A percentile compares a stretch with the other conserved stretches of the same genome.
These are phyloP conservation scores for Chrysochromulina tobinii DNA, from an alignment of 78 protist genomes.

Conservation along the genomic window DNA sequence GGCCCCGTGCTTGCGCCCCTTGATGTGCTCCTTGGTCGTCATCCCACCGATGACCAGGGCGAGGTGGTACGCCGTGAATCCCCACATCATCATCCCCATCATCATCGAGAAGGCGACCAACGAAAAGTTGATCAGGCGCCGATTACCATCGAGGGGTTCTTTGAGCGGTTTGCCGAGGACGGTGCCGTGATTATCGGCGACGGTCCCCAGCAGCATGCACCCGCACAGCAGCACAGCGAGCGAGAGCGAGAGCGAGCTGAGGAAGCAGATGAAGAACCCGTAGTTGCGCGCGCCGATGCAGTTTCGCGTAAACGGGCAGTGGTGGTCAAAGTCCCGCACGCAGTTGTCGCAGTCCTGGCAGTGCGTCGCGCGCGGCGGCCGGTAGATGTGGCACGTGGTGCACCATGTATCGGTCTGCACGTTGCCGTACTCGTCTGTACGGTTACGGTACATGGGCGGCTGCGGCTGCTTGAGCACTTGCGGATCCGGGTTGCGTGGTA, in stretches of 20 bases:
- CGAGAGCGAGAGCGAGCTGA: background rate
- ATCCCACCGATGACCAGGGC: too few relatives aligned
- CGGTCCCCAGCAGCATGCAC: too few relatives aligned
- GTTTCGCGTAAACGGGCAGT: conserved; percentile 44
- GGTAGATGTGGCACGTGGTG: conserved; percentile 37
- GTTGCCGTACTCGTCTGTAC: background rate
- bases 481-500: background rate
- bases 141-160: too few relatives aligned
- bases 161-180: too few relatives aligned
- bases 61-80: too few relatives aligned
- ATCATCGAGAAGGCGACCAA: too few relatives aligned
- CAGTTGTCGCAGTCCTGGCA: conserved; percentile 52
- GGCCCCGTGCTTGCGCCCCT: too few relatives aligned
- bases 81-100: too few relatives aligned
- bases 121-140: too few relatives aligned
- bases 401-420: conserved; percentile 20
- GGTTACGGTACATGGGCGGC: too few relatives aligned
- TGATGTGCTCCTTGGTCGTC: too few relatives aligned
- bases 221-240: background rate
- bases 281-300: conserved; percentile 50
- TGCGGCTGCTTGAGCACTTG: background rate
- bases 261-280: background rate
- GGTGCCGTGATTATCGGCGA: too few relatives aligned
- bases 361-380: conserved; percentile 58
- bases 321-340: conserved; percentile 44